Percentiles rank a stretch among this genome's conserved stretches.
These are phyloP conservation scores for Lizanozyma gosingica DNA, from an alignment of 1,139 yeast genomes.

Conservation along the genomic window DNA sequence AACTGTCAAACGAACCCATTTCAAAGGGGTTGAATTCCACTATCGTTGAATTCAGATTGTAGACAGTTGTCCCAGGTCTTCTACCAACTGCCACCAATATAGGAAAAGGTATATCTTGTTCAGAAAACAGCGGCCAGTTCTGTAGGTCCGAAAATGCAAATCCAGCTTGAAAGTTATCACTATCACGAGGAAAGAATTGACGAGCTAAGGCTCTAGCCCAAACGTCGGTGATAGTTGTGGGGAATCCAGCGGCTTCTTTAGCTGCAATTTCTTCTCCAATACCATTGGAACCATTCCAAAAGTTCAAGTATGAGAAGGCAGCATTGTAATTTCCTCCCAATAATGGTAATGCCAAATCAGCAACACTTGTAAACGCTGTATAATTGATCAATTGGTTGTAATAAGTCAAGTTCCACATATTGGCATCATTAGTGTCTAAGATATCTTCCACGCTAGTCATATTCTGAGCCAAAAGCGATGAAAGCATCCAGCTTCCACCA, in stretches of 20 bases:
- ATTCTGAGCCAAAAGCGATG: slow-evolving; percentile 27
- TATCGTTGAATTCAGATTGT: slow-evolving; percentile 28
- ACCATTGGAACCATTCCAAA: slow-evolving; percentile 15
- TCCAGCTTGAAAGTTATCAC: slow-evolving; percentile 16
- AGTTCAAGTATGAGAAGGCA: slow-evolving; percentile 23
- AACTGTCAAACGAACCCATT: slow-evolving; percentile 35
- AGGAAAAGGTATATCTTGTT: slow-evolving; percentile 35
- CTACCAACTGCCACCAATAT: slow-evolving; percentile 28
- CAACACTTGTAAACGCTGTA: not conserved
- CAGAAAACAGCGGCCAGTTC: slow-evolving; percentile 17
- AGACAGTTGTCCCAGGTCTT: slow-evolving; percentile 24
- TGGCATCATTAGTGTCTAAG: slow-evolving; percentile 12
- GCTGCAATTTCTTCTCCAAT: slow-evolving; percentile 21
- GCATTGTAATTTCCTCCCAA: slow-evolving; percentile 32
- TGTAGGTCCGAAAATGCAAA: slow-evolving; percentile 26
- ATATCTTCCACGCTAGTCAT: slow-evolving; percentile 31
- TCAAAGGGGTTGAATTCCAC: slow-evolving; percentile 36
- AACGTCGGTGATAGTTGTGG: slow-evolving; percentile 30
- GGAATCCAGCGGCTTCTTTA: slow-evolving; percentile 28
- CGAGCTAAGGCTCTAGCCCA: slow-evolving; percentile 38
- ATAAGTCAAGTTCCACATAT: slow-evolving; percentile 27
- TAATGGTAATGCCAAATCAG: slow-evolving; percentile 12
- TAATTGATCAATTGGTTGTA: not conserved
- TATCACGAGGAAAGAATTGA: slow-evolving; percentile 25
- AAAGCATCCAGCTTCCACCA: slow-evolving; percentile 39